Evolutionary conservation across 2,329 filamentous ascomycete species (phyloP), one percentile per base, ranked within the genome.

Genomic region (Colletotrichum euphorbiae): DNA sequence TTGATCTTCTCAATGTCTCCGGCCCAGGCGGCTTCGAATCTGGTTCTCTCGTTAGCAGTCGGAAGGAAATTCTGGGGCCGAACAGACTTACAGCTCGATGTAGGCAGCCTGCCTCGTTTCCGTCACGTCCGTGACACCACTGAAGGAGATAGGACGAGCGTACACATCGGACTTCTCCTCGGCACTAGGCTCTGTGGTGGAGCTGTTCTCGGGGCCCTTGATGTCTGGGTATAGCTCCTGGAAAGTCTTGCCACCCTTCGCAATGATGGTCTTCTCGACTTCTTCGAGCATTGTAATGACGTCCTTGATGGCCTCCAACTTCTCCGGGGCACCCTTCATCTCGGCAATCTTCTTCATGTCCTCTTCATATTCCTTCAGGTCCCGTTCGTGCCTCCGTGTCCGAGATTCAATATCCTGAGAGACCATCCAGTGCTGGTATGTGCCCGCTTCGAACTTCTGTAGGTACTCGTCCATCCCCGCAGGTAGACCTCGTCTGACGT

Each of bases 21-120:
- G 4, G 73, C 73, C 91, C 91, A 96, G 4, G 88, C 88, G 40
- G 92, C 92, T 74, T 95, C 89, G 75, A 92, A 92, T 7, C 86
- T 88, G 62, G 28, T 6, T n/a, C 11, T 6, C 9, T 4, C 19
- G 68, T 80, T 52, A 78, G 75, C n/a, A 60, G 8, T 11, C n/a
- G 7, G 5, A 19, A 12, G 7, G 17, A 40, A n/a, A n/a, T 19
- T 36, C 7, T 6, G 13, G 46, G 31, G 4, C 15, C 19, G 12
- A 4, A 31, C 19, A 15, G 3, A 82, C 87, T 83, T 79, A 90
- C 80, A 95, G 77, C 70, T 86, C 80, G 6, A 91, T 70, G 70
- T 94, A 95, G 0, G 85, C 89, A 38, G 82, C 79, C 28, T 82
- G 83, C 56, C 83, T 85, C 43, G 79, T 80, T 3, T 86, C 84